Percentiles rank a stretch among this genome's conserved stretches.
Conservation (phyloP, 2,329 filamentous ascomycete species). For the Cyphellophora attinorum region DNA sequence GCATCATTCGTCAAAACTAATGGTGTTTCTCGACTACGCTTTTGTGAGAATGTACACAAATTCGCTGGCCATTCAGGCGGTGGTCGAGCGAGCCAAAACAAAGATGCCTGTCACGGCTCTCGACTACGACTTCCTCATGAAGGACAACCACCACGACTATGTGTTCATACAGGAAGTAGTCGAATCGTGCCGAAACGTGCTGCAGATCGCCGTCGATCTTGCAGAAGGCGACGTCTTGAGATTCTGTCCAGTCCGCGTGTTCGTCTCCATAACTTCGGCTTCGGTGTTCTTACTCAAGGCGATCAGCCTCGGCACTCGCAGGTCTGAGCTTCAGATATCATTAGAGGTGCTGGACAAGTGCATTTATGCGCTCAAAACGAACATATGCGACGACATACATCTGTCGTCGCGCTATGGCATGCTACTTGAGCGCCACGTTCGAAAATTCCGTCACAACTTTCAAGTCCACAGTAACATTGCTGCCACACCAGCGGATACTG, state of each 20-base stretch:
- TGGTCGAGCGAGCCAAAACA: conserved; percentile 41
- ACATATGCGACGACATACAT: conserved; percentile 43
- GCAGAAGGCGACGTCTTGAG: conserved; percentile 37
- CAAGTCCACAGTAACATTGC: conserved; percentile 22
- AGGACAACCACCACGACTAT: conserved; percentile 28
- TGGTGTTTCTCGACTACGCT: conserved; percentile 45
- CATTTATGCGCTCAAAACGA: conserved; percentile 39
- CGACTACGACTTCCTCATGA: background rate
- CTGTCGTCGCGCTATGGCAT: conserved; percentile 42
- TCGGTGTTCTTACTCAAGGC: conserved; percentile 47
- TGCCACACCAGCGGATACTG: background rate
- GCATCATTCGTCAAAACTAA: conserved; percentile 32
- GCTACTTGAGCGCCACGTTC: conserved; percentile 36
- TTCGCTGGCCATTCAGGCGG: conserved; percentile 45
- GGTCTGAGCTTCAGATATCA: conserved; percentile 39
- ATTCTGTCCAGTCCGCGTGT: conserved; percentile 45
- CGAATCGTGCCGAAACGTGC: conserved; percentile 42
- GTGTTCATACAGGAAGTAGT: conserved; percentile 48
- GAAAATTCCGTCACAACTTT: conserved; percentile 28
- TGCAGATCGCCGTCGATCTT: conserved; percentile 40
- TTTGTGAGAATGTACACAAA: conserved; percentile 35
- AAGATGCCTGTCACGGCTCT: background rate
- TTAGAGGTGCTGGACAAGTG: conserved; percentile 39
- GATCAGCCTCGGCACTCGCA: conserved; percentile 39
- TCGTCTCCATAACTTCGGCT: conserved; percentile 44